Conservation (phyloP, 1,139 yeast genomes). For the Sugiyamaella grinbergsii region DNA sequence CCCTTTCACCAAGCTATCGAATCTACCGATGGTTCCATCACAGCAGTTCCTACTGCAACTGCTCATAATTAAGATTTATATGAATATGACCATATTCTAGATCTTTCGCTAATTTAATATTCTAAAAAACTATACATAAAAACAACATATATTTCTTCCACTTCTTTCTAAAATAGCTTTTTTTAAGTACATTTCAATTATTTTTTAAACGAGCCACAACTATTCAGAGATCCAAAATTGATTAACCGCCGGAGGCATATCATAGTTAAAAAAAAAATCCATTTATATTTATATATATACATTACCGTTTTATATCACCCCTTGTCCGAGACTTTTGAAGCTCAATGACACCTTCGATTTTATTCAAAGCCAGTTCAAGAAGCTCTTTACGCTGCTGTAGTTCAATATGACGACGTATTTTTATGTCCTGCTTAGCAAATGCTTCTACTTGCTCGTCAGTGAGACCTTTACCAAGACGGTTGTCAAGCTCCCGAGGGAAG, state of each 20-base stretch:
- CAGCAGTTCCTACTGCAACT: too few species aligned
- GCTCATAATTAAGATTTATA: too few species aligned
- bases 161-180: too few species aligned
- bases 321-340: constrained; percentile 50
- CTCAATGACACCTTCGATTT: constrained; percentile 86
- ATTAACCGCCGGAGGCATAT: too few species aligned
- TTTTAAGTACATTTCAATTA: too few species aligned
- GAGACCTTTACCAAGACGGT: constrained; percentile 63
- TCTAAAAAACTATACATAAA: too few species aligned
- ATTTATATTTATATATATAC: constrained; percentile 7
- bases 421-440: constrained; percentile 95
- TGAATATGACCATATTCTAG: too few species aligned
- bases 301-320: constrained; percentile 5
- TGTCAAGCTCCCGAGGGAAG: constrained; percentile 91
- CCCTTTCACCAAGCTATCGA: neutral
- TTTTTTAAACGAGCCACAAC: neutral
- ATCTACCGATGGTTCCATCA: too few species aligned
- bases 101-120: too few species aligned
- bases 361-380: constrained; percentile 76
- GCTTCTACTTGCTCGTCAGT: constrained; percentile 76
- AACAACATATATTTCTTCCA: too few species aligned
- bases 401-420: constrained; percentile 84
- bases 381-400: constrained; percentile 90
- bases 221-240: too few species aligned
- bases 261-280: neutral